Evolutionary conservation across 331 rosid species (phyloP).

Genomic region (Quercus phellos): DNA sequence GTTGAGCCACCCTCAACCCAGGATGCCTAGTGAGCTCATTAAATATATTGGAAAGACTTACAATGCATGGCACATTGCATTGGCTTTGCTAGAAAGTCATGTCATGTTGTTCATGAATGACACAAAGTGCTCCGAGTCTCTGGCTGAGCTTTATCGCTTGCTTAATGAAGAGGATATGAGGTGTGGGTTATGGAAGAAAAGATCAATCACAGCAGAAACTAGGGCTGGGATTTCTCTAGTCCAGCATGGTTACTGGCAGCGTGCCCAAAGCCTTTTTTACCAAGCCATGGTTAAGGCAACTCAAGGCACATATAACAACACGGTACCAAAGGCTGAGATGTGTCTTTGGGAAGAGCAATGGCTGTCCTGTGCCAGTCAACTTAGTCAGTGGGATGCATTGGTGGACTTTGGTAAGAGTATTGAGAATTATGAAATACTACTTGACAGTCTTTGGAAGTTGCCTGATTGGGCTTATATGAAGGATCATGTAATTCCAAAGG

Average conservation of each 20-base stretch:
- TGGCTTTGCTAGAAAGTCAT: constrained; percentile 96
- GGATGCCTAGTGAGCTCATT: constrained; percentile 99
- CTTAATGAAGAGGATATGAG: constrained; percentile 97
- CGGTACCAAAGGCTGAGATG: constrained; percentile 96
- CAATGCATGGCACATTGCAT: constrained; percentile 97
- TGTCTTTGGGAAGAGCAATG: constrained; percentile 99
- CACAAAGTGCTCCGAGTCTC: constrained; percentile 86
- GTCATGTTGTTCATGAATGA: constrained; percentile 83
- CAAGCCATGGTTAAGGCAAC: constrained; percentile 99
- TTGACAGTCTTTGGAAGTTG: constrained; percentile 93
- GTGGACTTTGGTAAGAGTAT: constrained; percentile 74
- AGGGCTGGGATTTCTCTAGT: constrained; percentile 96
- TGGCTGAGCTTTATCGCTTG: constrained; percentile 83
- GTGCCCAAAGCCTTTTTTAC: constrained; percentile 95
- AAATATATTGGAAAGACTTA: constrained; percentile 95
- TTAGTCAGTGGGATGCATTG: constrained; percentile 96
- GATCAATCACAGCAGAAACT: constrained; percentile 85
- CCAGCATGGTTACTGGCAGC: constrained; percentile 99
- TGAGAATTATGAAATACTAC: constrained; percentile 90
- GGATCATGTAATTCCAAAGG: constrained; percentile 94
- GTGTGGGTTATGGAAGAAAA: constrained; percentile 97
- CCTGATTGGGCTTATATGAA: constrained; percentile 96
- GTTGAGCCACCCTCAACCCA: constrained; percentile 97
- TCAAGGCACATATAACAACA: constrained; percentile 90
- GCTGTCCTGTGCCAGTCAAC: constrained; percentile 90